phyloP scores from a whole-genome alignment of 768 basidiomycete genomes.

The Pleurotus platypus region DNA sequence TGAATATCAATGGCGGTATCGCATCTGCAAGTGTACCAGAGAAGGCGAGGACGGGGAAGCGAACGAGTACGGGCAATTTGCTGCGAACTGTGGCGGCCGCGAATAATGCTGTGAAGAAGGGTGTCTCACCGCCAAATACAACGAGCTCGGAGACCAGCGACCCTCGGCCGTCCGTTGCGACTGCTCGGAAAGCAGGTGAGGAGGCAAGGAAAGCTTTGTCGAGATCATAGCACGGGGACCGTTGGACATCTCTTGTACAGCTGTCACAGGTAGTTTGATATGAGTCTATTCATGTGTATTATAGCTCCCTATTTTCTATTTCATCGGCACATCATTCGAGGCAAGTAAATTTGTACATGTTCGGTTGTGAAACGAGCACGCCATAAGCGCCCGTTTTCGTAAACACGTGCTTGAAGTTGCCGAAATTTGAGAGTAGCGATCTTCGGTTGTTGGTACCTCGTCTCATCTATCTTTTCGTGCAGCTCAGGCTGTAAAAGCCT shows the following conservation, averaged over 20 bases:
- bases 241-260: neutral
- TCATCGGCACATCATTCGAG: neutral
- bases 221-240: conserved; percentile 20
- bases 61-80: conserved; percentile 48
- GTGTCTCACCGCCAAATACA: neutral
- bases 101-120: conserved; percentile 23
- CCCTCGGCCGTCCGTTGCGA: conserved; percentile 40
- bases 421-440: neutral
- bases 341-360: neutral
- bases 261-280: neutral
- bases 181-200: conserved; percentile 45
- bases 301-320: neutral
- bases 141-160: conserved; percentile 1
- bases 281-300: neutral
- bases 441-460: conserved; percentile 3
- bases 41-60: conserved; percentile 21
- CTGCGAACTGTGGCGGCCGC: conserved; percentile 61
- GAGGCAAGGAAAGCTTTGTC: conserved; percentile 46
- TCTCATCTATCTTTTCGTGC: conserved; percentile 2
- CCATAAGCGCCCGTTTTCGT: neutral
- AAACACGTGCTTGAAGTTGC: neutral
- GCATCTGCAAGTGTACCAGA: conserved; percentile 3
- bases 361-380: neutral
- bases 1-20: conserved; percentile 3
- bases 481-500: neutral